These are phyloP conservation scores for Cucurbita argyrosperma DNA, from an alignment of 306 rosid genomes.

Conservation along the genomic window DNA sequence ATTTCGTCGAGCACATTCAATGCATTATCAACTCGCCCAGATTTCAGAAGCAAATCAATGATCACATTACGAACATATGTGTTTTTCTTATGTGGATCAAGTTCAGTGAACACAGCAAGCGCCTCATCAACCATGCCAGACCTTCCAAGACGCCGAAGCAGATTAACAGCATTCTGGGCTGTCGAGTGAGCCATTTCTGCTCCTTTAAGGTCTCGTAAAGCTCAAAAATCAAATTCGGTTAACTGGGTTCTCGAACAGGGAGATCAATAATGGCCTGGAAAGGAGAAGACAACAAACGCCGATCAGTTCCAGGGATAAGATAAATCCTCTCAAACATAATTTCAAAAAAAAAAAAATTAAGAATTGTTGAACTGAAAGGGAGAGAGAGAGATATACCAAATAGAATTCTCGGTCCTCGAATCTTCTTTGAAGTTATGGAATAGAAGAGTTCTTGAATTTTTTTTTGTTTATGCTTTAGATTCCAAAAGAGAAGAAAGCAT, in stretches of 20 bases:
- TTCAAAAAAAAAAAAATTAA: not conserved
- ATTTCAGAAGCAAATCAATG: conserved; percentile 15
- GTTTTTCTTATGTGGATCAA: conserved; percentile 26
- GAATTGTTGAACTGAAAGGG: not conserved
- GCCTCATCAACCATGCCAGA: conserved; percentile 38
- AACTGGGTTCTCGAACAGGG: conserved; percentile 25
- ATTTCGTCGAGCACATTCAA: conserved; percentile 55
- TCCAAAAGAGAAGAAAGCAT: no score
- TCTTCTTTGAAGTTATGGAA: no score
- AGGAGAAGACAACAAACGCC: conserved; percentile 13
- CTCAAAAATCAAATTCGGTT: conserved; percentile 19
- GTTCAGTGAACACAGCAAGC: conserved; percentile 18
- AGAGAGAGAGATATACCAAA: no score
- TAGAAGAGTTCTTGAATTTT: no score
- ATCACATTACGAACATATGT: conserved; percentile 31
- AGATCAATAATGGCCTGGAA: conserved; percentile 44
- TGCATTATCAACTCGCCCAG: conserved; percentile 27
- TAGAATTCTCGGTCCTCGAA: no score
- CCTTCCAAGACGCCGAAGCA: conserved; percentile 22
- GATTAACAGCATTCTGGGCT: conserved; percentile 14
- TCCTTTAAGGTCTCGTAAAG: conserved; percentile 21
- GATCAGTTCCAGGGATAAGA: not conserved
- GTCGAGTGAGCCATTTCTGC: conserved; percentile 16
- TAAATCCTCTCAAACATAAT: conserved; percentile 10
- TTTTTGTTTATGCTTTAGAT: no score